Evolutionary conservation across 345 rosid genomes (phyloP).

Genomic region (Eucalyptus grandis): DNA sequence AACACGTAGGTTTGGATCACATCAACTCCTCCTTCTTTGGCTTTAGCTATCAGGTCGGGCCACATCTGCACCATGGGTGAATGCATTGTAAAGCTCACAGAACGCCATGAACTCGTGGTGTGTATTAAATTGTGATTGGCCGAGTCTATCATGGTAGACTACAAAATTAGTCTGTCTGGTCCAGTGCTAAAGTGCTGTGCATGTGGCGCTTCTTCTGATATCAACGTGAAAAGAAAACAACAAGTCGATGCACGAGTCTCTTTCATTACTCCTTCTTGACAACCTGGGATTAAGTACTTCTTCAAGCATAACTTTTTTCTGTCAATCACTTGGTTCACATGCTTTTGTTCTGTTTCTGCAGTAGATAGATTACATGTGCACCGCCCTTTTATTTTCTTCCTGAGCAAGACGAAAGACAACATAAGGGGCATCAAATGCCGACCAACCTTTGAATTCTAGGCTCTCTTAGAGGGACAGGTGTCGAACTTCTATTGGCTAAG

Average conservation of each 20-base stretch:
- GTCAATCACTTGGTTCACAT: background rate
- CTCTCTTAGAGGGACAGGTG: background rate
- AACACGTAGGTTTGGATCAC: conserved; percentile 93
- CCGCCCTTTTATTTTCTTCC: background rate
- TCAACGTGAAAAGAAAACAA: background rate
- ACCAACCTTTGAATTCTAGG: background rate
- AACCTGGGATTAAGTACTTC: background rate
- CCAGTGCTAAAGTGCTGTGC: background rate
- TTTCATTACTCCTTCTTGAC: background rate
- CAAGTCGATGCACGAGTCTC: background rate
- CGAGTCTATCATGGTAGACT: background rate
- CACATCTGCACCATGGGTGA: conserved; percentile 51
- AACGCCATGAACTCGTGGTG: background rate
- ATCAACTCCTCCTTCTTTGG: conserved; percentile 84
- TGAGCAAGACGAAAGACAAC: background rate
- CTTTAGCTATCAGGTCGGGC: conserved; percentile 70
- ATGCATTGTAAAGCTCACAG: background rate
- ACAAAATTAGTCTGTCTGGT: background rate
- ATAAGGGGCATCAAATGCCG: background rate
- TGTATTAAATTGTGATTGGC: background rate
- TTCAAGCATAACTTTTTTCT: background rate
- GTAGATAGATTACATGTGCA: background rate
- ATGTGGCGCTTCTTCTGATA: background rate
- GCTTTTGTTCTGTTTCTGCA: background rate
- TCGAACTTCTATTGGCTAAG: background rate